phyloP scores from a whole-genome alignment of 257 asterid genomes.

The Ehretia macrophylla region DNA sequence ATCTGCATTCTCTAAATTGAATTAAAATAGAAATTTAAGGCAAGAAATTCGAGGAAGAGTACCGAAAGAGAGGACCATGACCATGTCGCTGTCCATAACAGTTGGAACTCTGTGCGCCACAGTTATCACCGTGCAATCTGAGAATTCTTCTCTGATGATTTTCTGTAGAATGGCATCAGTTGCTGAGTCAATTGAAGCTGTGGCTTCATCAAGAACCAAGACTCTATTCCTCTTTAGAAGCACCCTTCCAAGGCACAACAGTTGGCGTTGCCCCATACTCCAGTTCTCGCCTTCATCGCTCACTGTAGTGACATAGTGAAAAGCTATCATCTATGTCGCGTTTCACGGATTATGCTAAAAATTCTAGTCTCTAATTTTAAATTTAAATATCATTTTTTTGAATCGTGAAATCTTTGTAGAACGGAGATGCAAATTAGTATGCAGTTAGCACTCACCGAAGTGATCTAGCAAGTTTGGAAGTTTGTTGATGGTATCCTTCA shows the following conservation, averaged over 20 bases:
- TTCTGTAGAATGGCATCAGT: slow-evolving; percentile 72
- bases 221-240: slow-evolving; percentile 55
- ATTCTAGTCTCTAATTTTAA: background rate
- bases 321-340: background rate
- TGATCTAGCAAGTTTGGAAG: slow-evolving; percentile 66
- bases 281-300: slow-evolving; percentile 90
- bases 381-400: background rate
- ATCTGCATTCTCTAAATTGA: background rate
- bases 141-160: slow-evolving; percentile 67
- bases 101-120: slow-evolving; percentile 91
- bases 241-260: slow-evolving; percentile 78
- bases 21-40: background rate
- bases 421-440: background rate
- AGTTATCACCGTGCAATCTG: slow-evolving; percentile 56
- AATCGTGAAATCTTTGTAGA: background rate
- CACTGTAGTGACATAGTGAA: slow-evolving; percentile 28
- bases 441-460: slow-evolving; percentile 39
- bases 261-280: slow-evolving; percentile 95
- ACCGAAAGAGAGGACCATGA: slow-evolving; percentile 73
- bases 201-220: slow-evolving; percentile 83
- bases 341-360: background rate
- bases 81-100: slow-evolving; percentile 80
- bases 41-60: slow-evolving; percentile 1
- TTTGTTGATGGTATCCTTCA: slow-evolving; percentile 47
- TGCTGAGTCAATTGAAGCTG: slow-evolving; percentile 82